Percentiles rank a stretch among this genome's conserved stretches.
Evolutionary conservation across 2,329 filamentous ascomycete genomes (phyloP).

Genomic region (Microsporum canis): DNA sequence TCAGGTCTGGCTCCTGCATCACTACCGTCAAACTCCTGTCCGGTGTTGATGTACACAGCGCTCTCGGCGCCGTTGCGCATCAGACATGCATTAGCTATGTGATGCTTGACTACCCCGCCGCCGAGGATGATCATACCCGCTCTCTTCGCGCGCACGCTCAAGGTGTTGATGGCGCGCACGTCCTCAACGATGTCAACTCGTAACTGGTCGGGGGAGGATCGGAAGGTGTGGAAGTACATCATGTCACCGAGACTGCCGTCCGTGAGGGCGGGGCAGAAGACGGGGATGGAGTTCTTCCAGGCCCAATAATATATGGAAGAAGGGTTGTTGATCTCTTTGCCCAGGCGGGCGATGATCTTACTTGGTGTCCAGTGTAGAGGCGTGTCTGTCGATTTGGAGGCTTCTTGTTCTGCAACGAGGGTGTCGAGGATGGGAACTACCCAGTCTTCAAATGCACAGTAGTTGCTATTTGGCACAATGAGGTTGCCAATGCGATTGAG

Average conservation of each 20-base stretch:
- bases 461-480: conserved; percentile 91
- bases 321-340: conserved; percentile 89
- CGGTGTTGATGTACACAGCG: conserved; percentile 96
- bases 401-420: conserved; percentile 90
- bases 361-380: conserved; percentile 85
- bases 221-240: conserved; percentile 98
- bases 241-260: conserved; percentile 95
- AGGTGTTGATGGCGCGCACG: conserved; percentile 82
- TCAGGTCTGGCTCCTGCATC: conserved; percentile 91
- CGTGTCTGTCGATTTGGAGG: conserved; percentile 44
- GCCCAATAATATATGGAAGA: conserved; percentile 94
- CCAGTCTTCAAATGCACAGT: conserved; percentile 98
- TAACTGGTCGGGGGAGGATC: conserved; percentile 67
- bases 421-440: conserved; percentile 85
- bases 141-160: conserved; percentile 74
- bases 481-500: conserved; percentile 95
- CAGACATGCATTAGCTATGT: conserved; percentile 92
- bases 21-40: conserved; percentile 92
- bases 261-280: conserved; percentile 92
- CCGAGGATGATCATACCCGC: conserved; percentile 93
- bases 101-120: conserved; percentile 92
- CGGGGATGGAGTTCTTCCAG: conserved; percentile 88
- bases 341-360: conserved; percentile 78
- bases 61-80: conserved; percentile 97
- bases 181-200: conserved; percentile 88